A percentile compares a stretch with the other conserved stretches of the same genome.
Evolutionary conservation across 139 green algal species (phyloP).

Genomic region (Chlamydomonas schloesseri): DNA sequence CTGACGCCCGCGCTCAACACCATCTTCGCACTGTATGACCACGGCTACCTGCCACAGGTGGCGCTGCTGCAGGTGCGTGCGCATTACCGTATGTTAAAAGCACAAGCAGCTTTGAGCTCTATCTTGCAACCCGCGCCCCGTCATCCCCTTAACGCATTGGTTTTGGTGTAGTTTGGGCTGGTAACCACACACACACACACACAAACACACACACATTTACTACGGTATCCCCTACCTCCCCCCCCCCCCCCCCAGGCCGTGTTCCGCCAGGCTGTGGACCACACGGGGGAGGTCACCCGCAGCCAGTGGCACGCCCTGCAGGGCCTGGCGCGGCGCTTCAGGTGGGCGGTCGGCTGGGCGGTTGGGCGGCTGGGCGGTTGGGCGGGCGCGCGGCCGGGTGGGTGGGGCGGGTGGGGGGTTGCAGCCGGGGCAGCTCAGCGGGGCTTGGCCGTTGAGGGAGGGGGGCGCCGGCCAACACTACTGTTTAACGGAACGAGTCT

Average conservation of each 20-base stretch:
- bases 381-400: background rate
- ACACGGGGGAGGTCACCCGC: slow-evolving; percentile 26
- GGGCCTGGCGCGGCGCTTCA: slow-evolving; percentile 34
- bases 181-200: too few species aligned
- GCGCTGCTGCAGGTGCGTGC: slow-evolving; percentile 29
- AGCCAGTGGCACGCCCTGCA: slow-evolving; percentile 44
- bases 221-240: background rate
- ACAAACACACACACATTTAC: too few species aligned
- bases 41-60: slow-evolving; percentile 41
- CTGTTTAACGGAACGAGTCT: too few species aligned
- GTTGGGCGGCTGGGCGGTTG: background rate
- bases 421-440: too few species aligned
- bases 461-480: too few species aligned
- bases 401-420: background rate
- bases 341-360: background rate
- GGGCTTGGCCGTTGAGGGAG: too few species aligned
- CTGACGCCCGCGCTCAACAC: slow-evolving; percentile 38
- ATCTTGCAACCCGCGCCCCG: too few species aligned
- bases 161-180: too few species aligned
- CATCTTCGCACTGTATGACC: slow-evolving; percentile 44
- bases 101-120: background rate
- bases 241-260: slow-evolving; percentile 3
- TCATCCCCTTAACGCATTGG: too few species aligned
- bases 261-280: slow-evolving; percentile 36
- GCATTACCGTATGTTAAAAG: background rate